A percentile compares a stretch with the other conserved stretches of the same genome.
Evolutionary conservation across 192 early-diverging fungal species (phyloP).

Genomic region (Umbelopsis isabellina): DNA sequence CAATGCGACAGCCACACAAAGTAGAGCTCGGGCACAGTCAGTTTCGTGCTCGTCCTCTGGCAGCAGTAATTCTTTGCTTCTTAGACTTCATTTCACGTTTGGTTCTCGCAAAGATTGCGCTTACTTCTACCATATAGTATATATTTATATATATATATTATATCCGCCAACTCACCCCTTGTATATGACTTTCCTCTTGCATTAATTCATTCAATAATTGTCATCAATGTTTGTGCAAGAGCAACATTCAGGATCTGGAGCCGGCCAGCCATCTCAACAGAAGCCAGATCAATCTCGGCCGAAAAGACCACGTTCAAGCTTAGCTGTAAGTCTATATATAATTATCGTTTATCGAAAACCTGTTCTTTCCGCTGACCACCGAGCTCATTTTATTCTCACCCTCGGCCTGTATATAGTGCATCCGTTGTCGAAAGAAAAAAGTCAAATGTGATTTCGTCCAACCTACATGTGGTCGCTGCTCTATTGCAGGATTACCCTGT

Average conservation of each 20-base stretch:
- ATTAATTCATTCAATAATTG: slow-evolving; percentile 2
- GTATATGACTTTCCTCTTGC: slow-evolving; percentile 5
- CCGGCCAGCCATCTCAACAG: slow-evolving; percentile 18
- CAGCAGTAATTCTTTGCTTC: slow-evolving; percentile 3
- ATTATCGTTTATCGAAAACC: neutral
- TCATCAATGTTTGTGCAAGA: slow-evolving; percentile 22
- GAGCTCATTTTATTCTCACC: slow-evolving; percentile 4
- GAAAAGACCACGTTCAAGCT: slow-evolving; percentile 42
- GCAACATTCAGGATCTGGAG: slow-evolving; percentile 18
- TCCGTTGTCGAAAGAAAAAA: slow-evolving; percentile 48
- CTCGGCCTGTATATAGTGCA: slow-evolving; percentile 30
- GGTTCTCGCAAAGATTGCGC: neutral
- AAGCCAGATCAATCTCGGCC: slow-evolving; percentile 33
- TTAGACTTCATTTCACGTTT: neutral
- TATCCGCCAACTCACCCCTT: neutral
- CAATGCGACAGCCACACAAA: neutral
- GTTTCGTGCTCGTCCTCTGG: slow-evolving; percentile 7
- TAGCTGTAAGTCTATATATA: slow-evolving; percentile 34
- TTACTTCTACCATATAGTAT: slow-evolving; percentile 10
- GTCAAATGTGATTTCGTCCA: slow-evolving; percentile 52
- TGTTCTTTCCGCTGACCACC: neutral
- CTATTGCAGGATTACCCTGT: slow-evolving; percentile 42
- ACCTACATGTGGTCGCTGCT: slow-evolving; percentile 46
- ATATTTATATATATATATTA: slow-evolving; percentile 18
- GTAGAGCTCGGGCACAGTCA: neutral